Percentiles rank a stretch among this genome's conserved stretches.
phyloP scores from a whole-genome alignment of 148 eudicot genomes.

The Pouteria glomerata region DNA sequence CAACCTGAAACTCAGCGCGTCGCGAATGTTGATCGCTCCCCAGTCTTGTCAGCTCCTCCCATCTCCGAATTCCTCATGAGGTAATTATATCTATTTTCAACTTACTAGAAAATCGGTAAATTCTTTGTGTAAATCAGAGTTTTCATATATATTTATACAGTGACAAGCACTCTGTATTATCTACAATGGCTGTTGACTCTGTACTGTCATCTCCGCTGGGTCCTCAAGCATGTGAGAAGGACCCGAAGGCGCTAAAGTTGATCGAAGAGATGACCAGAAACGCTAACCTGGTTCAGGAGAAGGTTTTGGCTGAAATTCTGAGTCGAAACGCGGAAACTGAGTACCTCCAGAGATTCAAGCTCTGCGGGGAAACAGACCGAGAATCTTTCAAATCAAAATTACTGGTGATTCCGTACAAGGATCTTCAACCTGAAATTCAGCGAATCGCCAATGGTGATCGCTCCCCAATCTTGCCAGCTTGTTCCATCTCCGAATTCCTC shows the following conservation, averaged over 20 bases:
- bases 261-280: no score
- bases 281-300: constrained; percentile 40
- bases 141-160: no score
- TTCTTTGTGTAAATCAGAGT: no score
- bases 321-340: constrained; percentile 42
- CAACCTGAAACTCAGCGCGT: no score
- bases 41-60: constrained; percentile 53
- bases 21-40: no score
- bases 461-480: constrained; percentile 50
- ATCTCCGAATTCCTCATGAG: constrained; percentile 67
- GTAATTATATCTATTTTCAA: no score
- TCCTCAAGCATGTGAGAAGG: constrained; percentile 59
- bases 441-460: no score
- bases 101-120: no score
- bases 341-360: constrained; percentile 37
- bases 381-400: constrained; percentile 34
- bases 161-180: no score
- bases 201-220: constrained; percentile 44
- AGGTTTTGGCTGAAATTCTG: constrained; percentile 41
- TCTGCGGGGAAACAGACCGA: constrained; percentile 29
- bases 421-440: constrained; percentile 58
- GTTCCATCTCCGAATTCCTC: constrained; percentile 61
- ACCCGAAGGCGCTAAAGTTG: constrained; percentile 54
- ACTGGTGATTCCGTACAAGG: constrained; percentile 58
- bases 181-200: constrained; percentile 52